Evolutionary conservation across 2,329 filamentous ascomycete species (phyloP).

Genomic region (Polychaeton citri): DNA sequence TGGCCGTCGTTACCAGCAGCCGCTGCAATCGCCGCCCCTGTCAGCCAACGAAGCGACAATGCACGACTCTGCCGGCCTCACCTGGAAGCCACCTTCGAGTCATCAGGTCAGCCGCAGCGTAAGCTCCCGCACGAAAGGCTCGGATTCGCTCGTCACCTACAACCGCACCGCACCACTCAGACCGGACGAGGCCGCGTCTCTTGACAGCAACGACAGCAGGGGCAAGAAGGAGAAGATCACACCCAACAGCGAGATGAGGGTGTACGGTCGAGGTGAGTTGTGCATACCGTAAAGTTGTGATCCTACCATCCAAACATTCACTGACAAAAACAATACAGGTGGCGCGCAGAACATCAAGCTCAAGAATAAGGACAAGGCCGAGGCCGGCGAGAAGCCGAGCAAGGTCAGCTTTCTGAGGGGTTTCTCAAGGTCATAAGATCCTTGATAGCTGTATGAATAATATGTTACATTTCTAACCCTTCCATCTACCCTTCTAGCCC

Average conservation of each 20-base stretch:
- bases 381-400: neutral
- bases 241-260: conserved; percentile 35
- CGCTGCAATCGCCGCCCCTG: conserved; percentile 3
- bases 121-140: neutral
- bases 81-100: conserved; percentile 8
- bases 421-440: neutral
- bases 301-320: no score
- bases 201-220: conserved; percentile 13
- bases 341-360: conserved; percentile 42
- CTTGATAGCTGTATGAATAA: neutral
- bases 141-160: conserved; percentile 1
- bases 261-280: conserved; percentile 42
- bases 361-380: conserved; percentile 27
- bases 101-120: neutral
- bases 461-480: no score
- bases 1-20: conserved; percentile 3
- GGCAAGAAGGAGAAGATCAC: conserved; percentile 31
- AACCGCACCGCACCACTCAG: conserved; percentile 17
- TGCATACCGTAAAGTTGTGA: neutral
- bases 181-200: conserved; percentile 10
- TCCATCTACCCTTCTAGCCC: no score
- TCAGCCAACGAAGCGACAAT: conserved; percentile 10
- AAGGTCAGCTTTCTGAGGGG: neutral
- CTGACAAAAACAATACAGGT: no score
- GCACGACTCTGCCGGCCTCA: conserved; percentile 10